Evolutionary conservation across 2,329 filamentous ascomycete species (phyloP), one percentile per base, ranked within the genome.

Genomic region (Drechslera avenae): DNA sequence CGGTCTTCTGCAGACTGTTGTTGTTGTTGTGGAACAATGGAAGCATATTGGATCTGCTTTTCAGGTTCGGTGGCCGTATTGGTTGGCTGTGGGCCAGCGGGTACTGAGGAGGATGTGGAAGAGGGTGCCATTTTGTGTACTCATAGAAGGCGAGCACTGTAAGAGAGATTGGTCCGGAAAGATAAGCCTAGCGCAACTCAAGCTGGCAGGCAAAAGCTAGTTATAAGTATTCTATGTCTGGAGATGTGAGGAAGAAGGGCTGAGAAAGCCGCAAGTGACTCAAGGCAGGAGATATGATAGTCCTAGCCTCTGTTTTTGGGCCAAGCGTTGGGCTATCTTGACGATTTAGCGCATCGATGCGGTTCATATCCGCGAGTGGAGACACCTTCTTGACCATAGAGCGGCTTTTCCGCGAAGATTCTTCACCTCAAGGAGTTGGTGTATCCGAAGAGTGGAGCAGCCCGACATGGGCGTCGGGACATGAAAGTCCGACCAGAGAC

Each of bases 321-420:
- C 36, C 46, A 37, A 52, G 58, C 39, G 21, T 54, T 55, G 47
- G 58, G 51, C 36, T 47, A 37, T 59, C 33, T 31, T 50, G 9
- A 43, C 23, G 52, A 36, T 12, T 52, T 59, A 60, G 57, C 51
- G 55, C 23, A 23, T 35, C 46, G 32, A 34, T 5, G 41, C 43
- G 34, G 10, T 46, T 39, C 42, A 52, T 56, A 60, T 57, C 54
- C 52, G 60, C 45, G 54, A 39, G 48, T 52, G 51, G 44, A 18
- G 47, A 31, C 33, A 5, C 41, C 35, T 54, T 52, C 49, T 67
- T 51, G 52, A 39, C 35, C 40, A 52, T 49, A 52, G 49, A 57
- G 48, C 42, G 21, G 56, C 64, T 69, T 70, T 70, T 69, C 66
- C 66, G 67, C 53, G 60, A 63, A 64, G 57, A 63, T 49, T 63